Base-by-base conservation (phyloP, 2,329 filamentous ascomycete species). In the Pseudocercospora musae region DNA sequence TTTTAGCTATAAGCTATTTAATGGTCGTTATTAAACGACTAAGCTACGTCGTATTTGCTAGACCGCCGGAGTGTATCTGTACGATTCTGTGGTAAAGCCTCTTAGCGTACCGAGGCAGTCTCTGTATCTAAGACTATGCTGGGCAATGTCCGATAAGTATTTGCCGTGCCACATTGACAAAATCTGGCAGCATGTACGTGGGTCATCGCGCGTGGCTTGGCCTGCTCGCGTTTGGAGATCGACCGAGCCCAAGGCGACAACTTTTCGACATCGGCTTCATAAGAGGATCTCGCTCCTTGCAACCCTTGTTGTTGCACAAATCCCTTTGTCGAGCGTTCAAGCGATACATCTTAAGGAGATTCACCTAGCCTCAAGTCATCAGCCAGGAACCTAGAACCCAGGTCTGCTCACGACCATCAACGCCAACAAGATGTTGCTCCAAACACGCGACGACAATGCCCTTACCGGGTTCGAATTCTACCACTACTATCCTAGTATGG, bases 381-480 rank as follows among this genome's bases (percentile, higher is more conserved):
- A n/a, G 20, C 20, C 21, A 50, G 15, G 48, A 29, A 31, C 13
- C 9, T 21, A 25, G 48, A n/a, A 40, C 15, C 1, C 37, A n/a
- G 9, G 15, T 8, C 15, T 15, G 15, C 37, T 18, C 37, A 18
- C 37, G 37, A 33, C 6, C 15, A 10, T 27, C 21, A 15, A 52
- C 25, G 20, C 44, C 18, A 23, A 21, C 25, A 52, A 13, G 3
- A 52, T 52, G 48, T 52, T 29, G 25, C 20, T 52, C 25, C 25
- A 52, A 25, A 1, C 48, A 29, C 48, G 48, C 21, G 48, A 52
- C 3, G 59, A 62, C 29, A 40, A 62, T 27, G 31, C 48, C 46
- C 50, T 64, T 33, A 13, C 59, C 31, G 52, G 57, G 29, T 64
- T 64, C 50, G 29, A 64, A 25, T 64, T 42, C 56, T 64, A 64